Evolutionary conservation across 345 rosid genomes (phyloP).

Genomic region (Trapa bicornis): DNA sequence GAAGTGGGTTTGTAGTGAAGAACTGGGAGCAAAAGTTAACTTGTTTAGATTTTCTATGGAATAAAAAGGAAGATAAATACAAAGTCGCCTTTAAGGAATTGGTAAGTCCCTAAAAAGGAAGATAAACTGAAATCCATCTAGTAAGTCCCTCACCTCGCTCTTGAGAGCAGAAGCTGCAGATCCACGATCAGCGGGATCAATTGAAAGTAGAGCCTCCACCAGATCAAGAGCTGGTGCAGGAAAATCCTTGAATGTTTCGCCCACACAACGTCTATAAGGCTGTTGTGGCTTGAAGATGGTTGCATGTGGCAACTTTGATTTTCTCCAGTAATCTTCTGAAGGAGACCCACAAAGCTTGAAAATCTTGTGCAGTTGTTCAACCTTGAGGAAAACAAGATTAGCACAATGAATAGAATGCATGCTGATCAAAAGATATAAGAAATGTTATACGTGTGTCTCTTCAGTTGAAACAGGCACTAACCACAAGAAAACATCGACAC

Average conservation of each 20-base stretch:
- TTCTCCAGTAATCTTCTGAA: conserved; percentile 86
- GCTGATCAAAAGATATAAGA: not conserved
- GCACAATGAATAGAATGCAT: not conserved
- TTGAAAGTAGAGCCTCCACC: conserved; percentile 73
- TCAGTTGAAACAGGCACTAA: not conserved
- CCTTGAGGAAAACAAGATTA: conserved; percentile 36
- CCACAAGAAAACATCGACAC: not conserved
- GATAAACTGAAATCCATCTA: not conserved
- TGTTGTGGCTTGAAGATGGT: conserved; percentile 95
- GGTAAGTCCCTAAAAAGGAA: no score
- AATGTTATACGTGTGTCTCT: not conserved
- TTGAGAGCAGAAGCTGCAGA: conserved; percentile 65
- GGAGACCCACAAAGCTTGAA: conserved; percentile 99
- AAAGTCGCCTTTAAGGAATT: not conserved
- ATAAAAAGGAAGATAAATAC: not conserved
- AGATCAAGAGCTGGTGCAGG: conserved; percentile 78
- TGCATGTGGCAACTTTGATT: conserved; percentile 93
- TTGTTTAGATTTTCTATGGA: not conserved
- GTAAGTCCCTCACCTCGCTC: conserved; percentile 51
- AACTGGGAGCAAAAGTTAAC: not conserved
- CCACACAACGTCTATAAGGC: conserved; percentile 85
- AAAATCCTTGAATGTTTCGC: conserved; percentile 87
- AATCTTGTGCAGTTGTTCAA: conserved; percentile 96
- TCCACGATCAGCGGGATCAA: conserved; percentile 91
- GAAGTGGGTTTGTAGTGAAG: no score